Base-by-base conservation (phyloP, 23 red algal species). In the Gracilariopsis chorda region DNA sequence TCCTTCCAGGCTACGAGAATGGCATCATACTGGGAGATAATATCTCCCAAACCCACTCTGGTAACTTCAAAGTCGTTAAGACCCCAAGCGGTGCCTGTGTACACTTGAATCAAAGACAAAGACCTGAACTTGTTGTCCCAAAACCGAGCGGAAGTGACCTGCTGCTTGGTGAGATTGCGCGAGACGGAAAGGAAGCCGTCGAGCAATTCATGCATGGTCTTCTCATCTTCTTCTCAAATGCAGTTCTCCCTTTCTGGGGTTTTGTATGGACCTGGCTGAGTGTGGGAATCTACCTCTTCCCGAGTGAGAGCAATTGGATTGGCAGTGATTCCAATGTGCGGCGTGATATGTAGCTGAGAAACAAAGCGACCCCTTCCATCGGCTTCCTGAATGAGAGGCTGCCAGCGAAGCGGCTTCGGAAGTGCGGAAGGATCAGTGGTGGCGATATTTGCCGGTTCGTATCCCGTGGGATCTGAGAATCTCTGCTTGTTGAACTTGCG, bases 381-480 rank as follows among this genome's bases (percentile, higher is more conserved):
- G n/a, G 67, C 67, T 39, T 82, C 78, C 51, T 82, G 78, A 8
- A 42, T 82, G 21, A 82, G 53, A 39, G 78, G 78, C 39, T 62
- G 51, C 53, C 78, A 82, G 28, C 78, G 78, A 16, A 82, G 53
- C 24, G 78, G 78, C 48, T 37, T 49, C 11, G 48, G 78, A 52
- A 82, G 45, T 13, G 36, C 48, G 13, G 78, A 63, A 5, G 39
- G 48, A 19, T 53, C 48, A 28, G 55, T 49, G 6, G 24, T 52
- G 34, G 78, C 78, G 45, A 41, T 49, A 32, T 82, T 82, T 51
- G 49, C 48, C 27, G 52, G 78, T 19, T 59, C 5, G 35, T 40
- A 82, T 53, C 53, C 48, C 8, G 78, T 63, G 16, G 27, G 37
- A 20, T 82, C 78, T 5, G 78, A 82, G 52, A 58, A 82, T 2